phyloP scores from a whole-genome alignment of 441 rosid species.

The Theobroma grandiflorum region DNA sequence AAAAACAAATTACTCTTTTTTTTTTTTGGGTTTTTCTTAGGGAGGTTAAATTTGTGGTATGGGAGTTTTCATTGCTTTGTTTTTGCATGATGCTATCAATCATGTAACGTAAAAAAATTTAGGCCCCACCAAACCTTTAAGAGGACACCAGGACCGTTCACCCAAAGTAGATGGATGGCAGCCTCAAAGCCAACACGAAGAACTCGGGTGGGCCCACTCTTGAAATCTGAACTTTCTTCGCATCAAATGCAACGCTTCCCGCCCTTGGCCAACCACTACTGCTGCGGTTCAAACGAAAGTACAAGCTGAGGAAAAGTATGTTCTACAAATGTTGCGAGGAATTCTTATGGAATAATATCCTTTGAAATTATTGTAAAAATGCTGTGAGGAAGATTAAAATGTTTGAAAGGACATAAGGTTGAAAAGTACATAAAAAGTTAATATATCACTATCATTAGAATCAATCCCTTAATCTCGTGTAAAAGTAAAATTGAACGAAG shows the following conservation, averaged over 20 bases:
- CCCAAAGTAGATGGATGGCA: background rate
- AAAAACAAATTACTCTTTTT: background rate
- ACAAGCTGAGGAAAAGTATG: no score
- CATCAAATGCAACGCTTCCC: background rate
- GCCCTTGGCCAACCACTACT: no score
- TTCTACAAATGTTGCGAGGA: no score
- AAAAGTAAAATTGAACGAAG: background rate
- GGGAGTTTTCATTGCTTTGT: background rate
- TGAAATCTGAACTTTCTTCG: background rate
- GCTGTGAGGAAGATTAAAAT: no score
- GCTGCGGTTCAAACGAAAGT: no score
- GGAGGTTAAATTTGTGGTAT: background rate
- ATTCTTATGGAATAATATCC: no score
- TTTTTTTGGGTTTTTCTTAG: no score
- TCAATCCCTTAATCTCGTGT: background rate
- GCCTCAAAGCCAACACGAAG: background rate
- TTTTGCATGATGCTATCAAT: background rate
- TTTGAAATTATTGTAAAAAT: no score
- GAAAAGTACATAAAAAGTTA: background rate
- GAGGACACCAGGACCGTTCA: constrained; percentile 5
- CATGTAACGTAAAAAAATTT: background rate
- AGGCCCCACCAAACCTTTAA: background rate
- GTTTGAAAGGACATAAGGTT: no score
- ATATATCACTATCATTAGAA: background rate
- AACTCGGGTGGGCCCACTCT: background rate